Evolutionary conservation across 2,329 filamentous ascomycete species (phyloP), one percentile per base, ranked within the genome.

Genomic region (Chaetomium olivaceum): DNA sequence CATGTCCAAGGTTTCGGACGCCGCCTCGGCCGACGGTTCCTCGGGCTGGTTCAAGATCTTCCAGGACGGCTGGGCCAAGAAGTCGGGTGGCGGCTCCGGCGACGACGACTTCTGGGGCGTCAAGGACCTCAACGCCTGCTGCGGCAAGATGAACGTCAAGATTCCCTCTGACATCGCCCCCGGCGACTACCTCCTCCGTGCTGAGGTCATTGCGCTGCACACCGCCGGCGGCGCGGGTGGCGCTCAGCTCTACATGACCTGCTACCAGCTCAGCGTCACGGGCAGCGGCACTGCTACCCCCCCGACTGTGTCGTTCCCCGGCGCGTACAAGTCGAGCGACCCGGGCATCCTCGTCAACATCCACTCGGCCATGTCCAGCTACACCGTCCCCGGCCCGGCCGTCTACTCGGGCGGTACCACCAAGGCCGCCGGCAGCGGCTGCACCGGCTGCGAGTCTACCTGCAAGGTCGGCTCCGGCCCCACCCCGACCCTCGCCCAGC

Each of bases 31-130:
- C 61, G 76, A 79, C 65, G 78, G 79, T 31, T 78, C 78, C 11
- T 73, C 76, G 3, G 75, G 75, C 4, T 85, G 81, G 81, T 84
- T 85, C 77, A 85, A 85, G 76, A 77, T 85, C 70, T 82, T 78
- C 72, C 76, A 80, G 68, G 75, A 79, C 69, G 78, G 80, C 1
- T 81, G 80, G 79, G 73, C 76, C 23, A 72, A 74, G 67, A 76
- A 75, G 33, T 21, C 76, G 3, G 57, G 69, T 0, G 76, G 75
- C 16, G 50, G 57, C 25, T 79, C 77, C 19, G 79, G 79, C 39
- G 77, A 79, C 46, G 76, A 77, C 65, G 81, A 83, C 69, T 75
- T 73, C 71, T 83, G 81, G 81, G 81, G 80, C 50, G 80, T 77
- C 50, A 76, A 79, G 67, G 78, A 80, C 64, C 72, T 80, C 29